Base-by-base conservation (phyloP, 352 stramenopile genomes). In the Phytophthora cryptogea region DNA sequence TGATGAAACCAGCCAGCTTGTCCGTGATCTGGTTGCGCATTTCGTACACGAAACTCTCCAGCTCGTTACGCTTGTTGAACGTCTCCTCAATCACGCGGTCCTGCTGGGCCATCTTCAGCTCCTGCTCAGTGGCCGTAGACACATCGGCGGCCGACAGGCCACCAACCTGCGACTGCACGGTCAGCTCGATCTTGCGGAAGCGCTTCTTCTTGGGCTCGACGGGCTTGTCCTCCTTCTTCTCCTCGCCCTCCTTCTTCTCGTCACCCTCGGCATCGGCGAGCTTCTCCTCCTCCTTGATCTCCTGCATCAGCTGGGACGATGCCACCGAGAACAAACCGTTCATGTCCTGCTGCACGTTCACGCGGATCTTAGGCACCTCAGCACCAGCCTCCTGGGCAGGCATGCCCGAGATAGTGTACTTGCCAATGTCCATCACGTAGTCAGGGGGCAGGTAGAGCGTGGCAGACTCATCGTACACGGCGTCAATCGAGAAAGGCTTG, bases 21-120 rank as follows among this genome's bases (percentile, higher is more conserved):
- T 92, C 87, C 61, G 76, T 75, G 54, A 98, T 71, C 59, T 98
- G 97, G 84, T 99, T 98, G 49, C 97, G 92, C 96, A 99, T 99
- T 70, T 97, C 89, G 80, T 99, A 99, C 69, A 99, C 97, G 74
- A 99, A 99, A 39, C 90, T 97, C 74, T 99, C 98, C 28, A 99
- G 84, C 70, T 99, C 97, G 76, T 99, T 99, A 61, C 96, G 87
- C 81, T 98, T 99, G 83, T 99, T 98, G 51, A 96, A 88, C 23
- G 97, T 99, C 76, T 99, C 97, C 43, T 91, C 76, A 16, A 99
- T 95, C 32, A 99, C 78, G 54, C 95, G 90, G 73, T 99, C 96
- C 72, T 97, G 83, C 73, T 98, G 91, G 16, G 95, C 88, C 96
- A 99, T 99, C 42, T 88, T 83, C 11, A 98, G 86, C 79, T 99